These are phyloP conservation scores for Kodamaea kaohsiungensis DNA, from an alignment of 805 yeast species.

Conservation along the genomic window DNA sequence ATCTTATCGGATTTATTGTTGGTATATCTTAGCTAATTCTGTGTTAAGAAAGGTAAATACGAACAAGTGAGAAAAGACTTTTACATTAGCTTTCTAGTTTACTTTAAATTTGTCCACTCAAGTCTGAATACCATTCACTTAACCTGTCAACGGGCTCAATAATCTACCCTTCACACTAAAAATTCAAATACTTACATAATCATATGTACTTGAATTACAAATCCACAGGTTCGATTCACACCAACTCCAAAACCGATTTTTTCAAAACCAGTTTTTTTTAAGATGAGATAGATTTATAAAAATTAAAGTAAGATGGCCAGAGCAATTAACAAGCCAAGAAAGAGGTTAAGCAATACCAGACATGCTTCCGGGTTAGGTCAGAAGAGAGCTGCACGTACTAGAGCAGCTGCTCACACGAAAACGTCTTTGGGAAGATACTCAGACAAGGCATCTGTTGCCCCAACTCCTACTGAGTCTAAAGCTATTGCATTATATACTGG, in stretches of 20 bases:
- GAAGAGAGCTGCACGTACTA: slow-evolving; percentile 56
- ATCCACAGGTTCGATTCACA: neutral
- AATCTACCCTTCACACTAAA: too few relatives aligned
- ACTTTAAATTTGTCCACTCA: too few relatives aligned
- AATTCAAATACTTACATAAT: too few relatives aligned
- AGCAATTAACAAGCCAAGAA: slow-evolving; percentile 75
- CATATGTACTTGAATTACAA: neutral
- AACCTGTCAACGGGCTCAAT: too few relatives aligned
- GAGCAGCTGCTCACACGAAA: slow-evolving; percentile 38
- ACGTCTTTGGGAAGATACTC: slow-evolving; percentile 30
- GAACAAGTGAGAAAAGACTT: too few relatives aligned
- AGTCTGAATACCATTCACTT: too few relatives aligned
- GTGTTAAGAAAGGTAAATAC: too few relatives aligned
- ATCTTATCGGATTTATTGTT: too few relatives aligned
- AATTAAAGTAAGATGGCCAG: slow-evolving; percentile 11
- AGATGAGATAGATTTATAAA: slow-evolving; percentile 5
- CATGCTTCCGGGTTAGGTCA: slow-evolving; percentile 52
- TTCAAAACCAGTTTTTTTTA: slow-evolving; percentile 1
- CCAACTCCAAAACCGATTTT: neutral
- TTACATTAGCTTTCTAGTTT: too few relatives aligned
- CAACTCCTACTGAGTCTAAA: slow-evolving; percentile 35
- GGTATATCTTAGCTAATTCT: too few relatives aligned
- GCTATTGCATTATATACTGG: slow-evolving; percentile 49
- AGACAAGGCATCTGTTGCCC: slow-evolving; percentile 35
- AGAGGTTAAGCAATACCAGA: slow-evolving; percentile 49